Percentiles rank a stretch among this genome's conserved stretches.
Conservation (phyloP, 805 yeast species). For the Pichia occidentalis region DNA sequence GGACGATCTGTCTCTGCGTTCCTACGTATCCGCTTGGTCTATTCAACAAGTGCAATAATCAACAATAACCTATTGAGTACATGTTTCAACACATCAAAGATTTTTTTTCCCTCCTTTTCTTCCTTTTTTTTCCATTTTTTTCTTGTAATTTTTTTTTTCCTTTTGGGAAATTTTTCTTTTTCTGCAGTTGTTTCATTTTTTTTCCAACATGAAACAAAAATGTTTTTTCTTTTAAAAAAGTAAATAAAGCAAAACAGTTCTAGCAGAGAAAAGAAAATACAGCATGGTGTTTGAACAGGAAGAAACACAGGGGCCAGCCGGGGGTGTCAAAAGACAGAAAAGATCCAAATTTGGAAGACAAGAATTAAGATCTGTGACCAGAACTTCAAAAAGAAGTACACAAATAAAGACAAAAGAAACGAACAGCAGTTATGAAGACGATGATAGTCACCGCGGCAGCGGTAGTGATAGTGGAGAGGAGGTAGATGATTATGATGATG, state of each 20-base stretch:
- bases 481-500: slow-evolving; percentile 26
- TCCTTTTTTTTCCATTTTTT: not conserved
- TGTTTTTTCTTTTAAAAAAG: too few relatives aligned
- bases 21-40: too few relatives aligned
- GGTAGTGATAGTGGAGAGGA: slow-evolving; percentile 29
- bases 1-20: too few relatives aligned
- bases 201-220: too few relatives aligned
- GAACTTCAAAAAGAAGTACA: slow-evolving; percentile 36
- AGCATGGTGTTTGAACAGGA: slow-evolving; percentile 4
- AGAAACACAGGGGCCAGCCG: not conserved
- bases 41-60: too few relatives aligned
- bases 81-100: too few relatives aligned
- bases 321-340: slow-evolving; percentile 10
- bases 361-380: slow-evolving; percentile 51
- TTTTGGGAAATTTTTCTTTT: not conserved
- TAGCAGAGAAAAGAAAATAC: not conserved
- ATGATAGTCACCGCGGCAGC: slow-evolving; percentile 13
- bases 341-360: slow-evolving; percentile 47
- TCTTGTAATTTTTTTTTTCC: not conserved
- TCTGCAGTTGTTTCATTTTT: too few relatives aligned
- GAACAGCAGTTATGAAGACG: slow-evolving; percentile 17
- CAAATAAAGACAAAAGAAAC: not conserved
- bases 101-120: not conserved
- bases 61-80: too few relatives aligned
- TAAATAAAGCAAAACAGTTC: too few relatives aligned